A percentile compares a stretch with the other conserved stretches of the same genome.
Conservation (phyloP, 1,284 basidiomycete species). For the Puccinia hordei region DNA sequence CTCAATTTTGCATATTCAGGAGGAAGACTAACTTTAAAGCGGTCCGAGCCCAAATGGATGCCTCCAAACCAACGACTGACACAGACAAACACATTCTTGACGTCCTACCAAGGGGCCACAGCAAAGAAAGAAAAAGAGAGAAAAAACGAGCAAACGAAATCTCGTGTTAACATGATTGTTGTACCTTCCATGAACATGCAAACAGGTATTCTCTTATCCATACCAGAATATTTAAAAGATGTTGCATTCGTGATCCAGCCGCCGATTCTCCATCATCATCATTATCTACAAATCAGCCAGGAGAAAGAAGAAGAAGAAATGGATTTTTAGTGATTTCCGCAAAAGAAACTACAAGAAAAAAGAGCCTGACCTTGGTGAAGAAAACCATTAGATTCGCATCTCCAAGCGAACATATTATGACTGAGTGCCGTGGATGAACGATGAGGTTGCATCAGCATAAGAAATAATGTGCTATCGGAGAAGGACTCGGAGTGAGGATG, state of each 20-base stretch:
- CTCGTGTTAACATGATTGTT: neutral
- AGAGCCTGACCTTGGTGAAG: conserved; percentile 70
- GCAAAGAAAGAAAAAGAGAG: neutral
- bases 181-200: conserved; percentile 55
- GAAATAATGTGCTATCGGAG: neutral
- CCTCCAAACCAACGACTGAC: conserved; percentile 64
- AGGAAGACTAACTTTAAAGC: conserved; percentile 68
- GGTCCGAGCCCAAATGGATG: conserved; percentile 77
- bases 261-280: conserved; percentile 91
- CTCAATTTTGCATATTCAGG: conserved; percentile 28
- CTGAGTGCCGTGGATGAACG: neutral
- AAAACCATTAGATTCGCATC: conserved; percentile 62
- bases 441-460: neutral
- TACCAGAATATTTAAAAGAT: conserved; percentile 82
- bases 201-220: conserved; percentile 54
- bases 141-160: neutral
- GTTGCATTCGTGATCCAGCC: conserved; percentile 80
- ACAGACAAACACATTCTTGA: conserved; percentile 72
- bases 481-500: neutral
- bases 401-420: conserved; percentile 50
- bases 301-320: neutral
- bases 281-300: conserved; percentile 67
- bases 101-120: conserved; percentile 48
- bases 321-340: too few relatives aligned
- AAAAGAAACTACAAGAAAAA: too few relatives aligned